Percentiles rank a stretch among this genome's conserved stretches.
phyloP scores from a whole-genome alignment of 2,329 filamentous ascomycete species.

The Dendryphion nanum region DNA sequence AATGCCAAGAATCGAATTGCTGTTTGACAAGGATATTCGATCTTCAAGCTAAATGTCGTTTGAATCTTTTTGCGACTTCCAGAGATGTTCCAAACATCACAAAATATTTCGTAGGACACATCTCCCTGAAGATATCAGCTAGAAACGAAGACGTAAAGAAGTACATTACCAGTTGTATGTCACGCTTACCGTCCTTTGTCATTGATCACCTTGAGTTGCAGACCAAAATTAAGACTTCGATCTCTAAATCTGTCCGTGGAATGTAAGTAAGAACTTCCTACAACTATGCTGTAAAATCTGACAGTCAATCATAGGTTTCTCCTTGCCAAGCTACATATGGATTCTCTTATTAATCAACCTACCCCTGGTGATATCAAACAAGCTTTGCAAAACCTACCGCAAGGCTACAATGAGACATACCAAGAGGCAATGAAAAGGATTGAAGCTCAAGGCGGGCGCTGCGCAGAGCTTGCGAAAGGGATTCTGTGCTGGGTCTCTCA shows the following conservation, averaged over 20 bases:
- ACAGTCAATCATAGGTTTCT: background rate
- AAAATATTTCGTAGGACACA: slow-evolving; percentile 1
- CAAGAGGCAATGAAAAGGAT: slow-evolving; percentile 28
- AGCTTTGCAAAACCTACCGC: background rate
- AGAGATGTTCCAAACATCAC: slow-evolving; percentile 10
- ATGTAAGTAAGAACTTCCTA: too few relatives aligned
- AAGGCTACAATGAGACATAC: background rate
- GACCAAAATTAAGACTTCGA: slow-evolving; percentile 3
- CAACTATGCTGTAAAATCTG: too few relatives aligned
- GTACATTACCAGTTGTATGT: slow-evolving; percentile 8
- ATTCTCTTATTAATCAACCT: background rate
- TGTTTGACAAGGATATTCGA: slow-evolving; percentile 5
- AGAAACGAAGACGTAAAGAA: slow-evolving; percentile 11
- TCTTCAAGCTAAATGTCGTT: slow-evolving; percentile 5
- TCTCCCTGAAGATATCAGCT: slow-evolving; percentile 9
- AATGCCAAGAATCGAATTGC: slow-evolving; percentile 21
- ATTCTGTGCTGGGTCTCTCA: slow-evolving; percentile 5
- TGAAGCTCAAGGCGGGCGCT: slow-evolving; percentile 28
- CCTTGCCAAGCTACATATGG: background rate
- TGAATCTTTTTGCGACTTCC: slow-evolving; percentile 11
- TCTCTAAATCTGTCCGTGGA: slow-evolving; percentile 7
- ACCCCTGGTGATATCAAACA: background rate
- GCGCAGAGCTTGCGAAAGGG: slow-evolving; percentile 34
- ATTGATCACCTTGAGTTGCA: slow-evolving; percentile 6
- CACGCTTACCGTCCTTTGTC: slow-evolving; percentile 8